Conservation (phyloP, 2,329 filamentous ascomycete genomes). For the Alternaria gaisen region DNA sequence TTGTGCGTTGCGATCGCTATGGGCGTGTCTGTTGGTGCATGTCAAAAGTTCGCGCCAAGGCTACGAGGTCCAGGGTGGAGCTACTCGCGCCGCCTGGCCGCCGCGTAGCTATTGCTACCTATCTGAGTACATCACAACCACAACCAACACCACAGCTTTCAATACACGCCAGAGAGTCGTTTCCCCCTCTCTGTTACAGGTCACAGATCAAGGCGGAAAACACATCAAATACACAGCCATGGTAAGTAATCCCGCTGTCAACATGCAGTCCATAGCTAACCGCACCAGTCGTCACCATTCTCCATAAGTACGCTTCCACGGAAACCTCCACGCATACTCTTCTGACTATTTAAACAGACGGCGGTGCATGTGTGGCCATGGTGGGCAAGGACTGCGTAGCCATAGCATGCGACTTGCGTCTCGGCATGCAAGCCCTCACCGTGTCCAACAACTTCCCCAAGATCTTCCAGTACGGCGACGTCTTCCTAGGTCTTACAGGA, state of each 20-base stretch:
- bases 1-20: constrained; percentile 11
- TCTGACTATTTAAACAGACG: constrained; percentile 62
- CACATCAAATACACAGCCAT: constrained; percentile 42
- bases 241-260: constrained; percentile 44
- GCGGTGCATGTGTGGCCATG: constrained; percentile 97
- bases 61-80: constrained; percentile 12
- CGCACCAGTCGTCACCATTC: constrained; percentile 81
- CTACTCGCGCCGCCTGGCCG: constrained; percentile 10
- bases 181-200: neutral
- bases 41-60: constrained; percentile 27
- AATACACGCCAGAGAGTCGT: neutral
- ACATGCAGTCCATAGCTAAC: constrained; percentile 41
- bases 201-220: neutral
- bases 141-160: constrained; percentile 9
- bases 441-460: constrained; percentile 99
- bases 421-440: constrained; percentile 94
- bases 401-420: constrained; percentile 97
- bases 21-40: constrained; percentile 4
- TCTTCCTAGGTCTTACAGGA: constrained; percentile 94
- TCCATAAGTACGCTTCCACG: constrained; percentile 77
- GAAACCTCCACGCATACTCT: constrained; percentile 11
- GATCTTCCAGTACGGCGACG: constrained; percentile 96
- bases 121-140: constrained; percentile 21
- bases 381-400: constrained; percentile 99
- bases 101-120: constrained; percentile 32